Base-by-base conservation (phyloP, 805 yeast species). In the Scheffersomyces spartinae region DNA sequence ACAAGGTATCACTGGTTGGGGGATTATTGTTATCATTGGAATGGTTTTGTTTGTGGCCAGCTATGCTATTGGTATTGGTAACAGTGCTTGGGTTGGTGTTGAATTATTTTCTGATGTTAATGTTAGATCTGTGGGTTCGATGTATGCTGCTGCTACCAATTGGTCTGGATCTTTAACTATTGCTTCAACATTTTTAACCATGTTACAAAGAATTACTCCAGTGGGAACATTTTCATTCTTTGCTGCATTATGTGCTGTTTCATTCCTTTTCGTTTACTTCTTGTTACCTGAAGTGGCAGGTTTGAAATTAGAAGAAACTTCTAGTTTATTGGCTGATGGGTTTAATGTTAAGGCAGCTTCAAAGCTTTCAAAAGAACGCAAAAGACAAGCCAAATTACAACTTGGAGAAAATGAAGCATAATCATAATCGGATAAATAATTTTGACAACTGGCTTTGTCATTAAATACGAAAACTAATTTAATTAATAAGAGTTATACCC, bases 81-180 rank as follows among this genome's bases (percentile, higher is more conserved):
- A 88, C 51, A 91, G 84, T 28, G 96, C 97, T 29, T 88, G 98
- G 98, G 95, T 88, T 48, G 96, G 91, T 47, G 79, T 88, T 30
- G 98, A 88, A 55, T 61, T 88, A 45, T 85, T 91, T 59, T 91
- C 96, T 18, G 94, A 86, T 64, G 64, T 60, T 14, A 71, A 74
- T 34, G 95, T 88, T 17, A 74, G 98, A 49, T 94, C 95, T 31
- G 66, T 84, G 24, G 97, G 97, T 33, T 75, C 85, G 7, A 82
- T 94, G 31, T 77, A 72, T 43, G 85, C 95, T 2, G 83, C 96
- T 8, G 88, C 91, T 9, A 75, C 86, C 22, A 88, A 88, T 59
- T 88, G 98, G 98, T 72, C 84, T 5, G 97, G 97, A 26, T 84
- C 95, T 13, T 61, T 88, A 40, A 78, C 82, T 21, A 83, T 91